These are phyloP conservation scores for Tripterygium wilfordii DNA, from an alignment of 177 flowering plant species.

Conservation along the genomic window DNA sequence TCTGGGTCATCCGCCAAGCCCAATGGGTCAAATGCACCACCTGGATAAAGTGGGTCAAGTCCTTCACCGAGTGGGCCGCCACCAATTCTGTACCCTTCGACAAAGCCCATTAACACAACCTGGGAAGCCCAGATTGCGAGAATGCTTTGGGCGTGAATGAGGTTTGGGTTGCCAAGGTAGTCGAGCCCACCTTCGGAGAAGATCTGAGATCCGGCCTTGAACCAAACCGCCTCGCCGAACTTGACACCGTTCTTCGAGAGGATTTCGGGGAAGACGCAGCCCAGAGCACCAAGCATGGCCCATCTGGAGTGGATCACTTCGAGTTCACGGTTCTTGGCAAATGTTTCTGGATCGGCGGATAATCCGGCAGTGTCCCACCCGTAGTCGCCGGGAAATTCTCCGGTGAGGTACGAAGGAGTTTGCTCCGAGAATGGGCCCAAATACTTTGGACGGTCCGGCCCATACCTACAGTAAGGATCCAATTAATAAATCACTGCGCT, in stretches of 20 bases:
- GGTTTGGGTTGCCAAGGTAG: constrained; percentile 83
- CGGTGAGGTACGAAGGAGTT: constrained; percentile 86
- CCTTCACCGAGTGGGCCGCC: constrained; percentile 92
- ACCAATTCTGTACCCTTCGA: constrained; percentile 84
- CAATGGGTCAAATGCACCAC: constrained; percentile 85
- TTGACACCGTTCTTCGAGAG: constrained; percentile 75
- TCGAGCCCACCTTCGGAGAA: constrained; percentile 89
- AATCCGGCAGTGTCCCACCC: constrained; percentile 94
- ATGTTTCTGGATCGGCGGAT: constrained; percentile 90
- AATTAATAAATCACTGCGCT: background rate
- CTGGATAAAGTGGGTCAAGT: constrained; percentile 73
- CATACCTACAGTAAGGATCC: constrained; percentile 48
- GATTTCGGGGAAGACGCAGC: constrained; percentile 80
- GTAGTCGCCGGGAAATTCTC: constrained; percentile 88
- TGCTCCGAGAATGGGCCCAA: constrained; percentile 94
- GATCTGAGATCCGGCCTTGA: constrained; percentile 90
- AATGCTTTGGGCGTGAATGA: constrained; percentile 85
- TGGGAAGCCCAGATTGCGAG: constrained; percentile 81
- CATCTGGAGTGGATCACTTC: constrained; percentile 84
- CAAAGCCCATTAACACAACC: constrained; percentile 81
- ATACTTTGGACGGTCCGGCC: constrained; percentile 86
- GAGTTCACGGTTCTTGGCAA: constrained; percentile 87
- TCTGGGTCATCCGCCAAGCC: constrained; percentile 90
- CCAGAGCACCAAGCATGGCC: constrained; percentile 94
- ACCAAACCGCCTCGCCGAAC: constrained; percentile 89